Evolutionary conservation across 2,329 filamentous ascomycete genomes (phyloP).

Genomic region (Fusarium sp.): DNA sequence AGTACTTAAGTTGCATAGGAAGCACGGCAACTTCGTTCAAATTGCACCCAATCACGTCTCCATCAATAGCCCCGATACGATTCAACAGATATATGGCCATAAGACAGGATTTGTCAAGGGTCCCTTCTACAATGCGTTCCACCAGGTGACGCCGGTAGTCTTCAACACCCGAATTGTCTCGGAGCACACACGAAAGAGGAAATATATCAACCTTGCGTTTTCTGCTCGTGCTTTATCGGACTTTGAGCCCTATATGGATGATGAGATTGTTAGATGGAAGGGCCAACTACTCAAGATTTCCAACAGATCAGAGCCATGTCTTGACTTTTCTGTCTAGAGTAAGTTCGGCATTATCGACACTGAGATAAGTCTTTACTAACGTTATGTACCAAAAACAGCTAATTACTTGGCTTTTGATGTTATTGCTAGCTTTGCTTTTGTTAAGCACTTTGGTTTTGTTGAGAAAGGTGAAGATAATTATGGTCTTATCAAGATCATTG

Average conservation of each 20-base stretch:
- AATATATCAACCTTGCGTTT: neutral
- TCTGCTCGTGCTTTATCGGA: neutral
- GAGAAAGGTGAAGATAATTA: neutral
- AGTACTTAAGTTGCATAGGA: neutral
- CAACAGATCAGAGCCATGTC: neutral
- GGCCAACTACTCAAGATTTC: neutral
- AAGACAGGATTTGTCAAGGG: neutral
- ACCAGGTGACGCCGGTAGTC: neutral
- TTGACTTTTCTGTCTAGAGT: neutral
- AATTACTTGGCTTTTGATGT: neutral
- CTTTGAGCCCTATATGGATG: neutral
- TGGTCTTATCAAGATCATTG: neutral
- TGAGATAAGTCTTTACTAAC: neutral
- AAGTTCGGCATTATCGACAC: accelerated
- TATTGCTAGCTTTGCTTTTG: neutral
- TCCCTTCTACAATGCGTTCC: neutral
- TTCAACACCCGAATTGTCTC: neutral
- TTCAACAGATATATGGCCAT: neutral
- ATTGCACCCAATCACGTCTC: neutral
- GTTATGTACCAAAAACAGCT: accelerated
- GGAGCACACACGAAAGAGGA: neutral
- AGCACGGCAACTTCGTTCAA: neutral
- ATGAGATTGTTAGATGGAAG: neutral
- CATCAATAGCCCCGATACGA: neutral
- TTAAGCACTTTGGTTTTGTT: neutral